phyloP scores from a whole-genome alignment of 331 rosid genomes.

The Quercus lobata region DNA sequence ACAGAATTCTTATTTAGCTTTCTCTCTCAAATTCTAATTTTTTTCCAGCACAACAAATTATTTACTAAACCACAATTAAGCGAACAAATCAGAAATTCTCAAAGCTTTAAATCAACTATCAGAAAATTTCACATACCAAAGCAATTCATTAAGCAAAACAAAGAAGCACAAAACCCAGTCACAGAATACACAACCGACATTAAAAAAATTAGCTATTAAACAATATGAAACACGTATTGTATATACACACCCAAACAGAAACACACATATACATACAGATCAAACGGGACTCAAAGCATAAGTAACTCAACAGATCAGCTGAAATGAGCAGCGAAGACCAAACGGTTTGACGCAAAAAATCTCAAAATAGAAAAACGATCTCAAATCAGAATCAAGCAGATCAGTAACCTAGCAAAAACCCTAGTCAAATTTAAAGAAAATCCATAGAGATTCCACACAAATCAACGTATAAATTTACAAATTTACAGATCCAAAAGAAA shows the following conservation, averaged over 20 bases:
- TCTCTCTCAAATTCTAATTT: background rate
- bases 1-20: too few relatives aligned
- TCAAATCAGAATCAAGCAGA: background rate
- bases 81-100: background rate
- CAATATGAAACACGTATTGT: background rate
- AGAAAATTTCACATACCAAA: background rate
- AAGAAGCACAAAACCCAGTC: background rate
- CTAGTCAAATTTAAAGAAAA: background rate
- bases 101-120: too few relatives aligned
- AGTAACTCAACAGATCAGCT: background rate
- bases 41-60: background rate
- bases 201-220: background rate
- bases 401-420: background rate
- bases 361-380: background rate
- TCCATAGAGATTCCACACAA: background rate
- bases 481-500: background rate
- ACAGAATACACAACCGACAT: background rate
- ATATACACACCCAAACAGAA: background rate
- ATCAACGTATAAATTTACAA: background rate
- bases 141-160: background rate
- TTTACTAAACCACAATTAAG: background rate
- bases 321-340: background rate
- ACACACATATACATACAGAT: background rate
- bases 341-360: background rate
- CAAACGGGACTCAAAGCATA: background rate